Base-by-base conservation (phyloP, 495 filamentous ascomycete genomes). In the Penicillium antarcticum region DNA sequence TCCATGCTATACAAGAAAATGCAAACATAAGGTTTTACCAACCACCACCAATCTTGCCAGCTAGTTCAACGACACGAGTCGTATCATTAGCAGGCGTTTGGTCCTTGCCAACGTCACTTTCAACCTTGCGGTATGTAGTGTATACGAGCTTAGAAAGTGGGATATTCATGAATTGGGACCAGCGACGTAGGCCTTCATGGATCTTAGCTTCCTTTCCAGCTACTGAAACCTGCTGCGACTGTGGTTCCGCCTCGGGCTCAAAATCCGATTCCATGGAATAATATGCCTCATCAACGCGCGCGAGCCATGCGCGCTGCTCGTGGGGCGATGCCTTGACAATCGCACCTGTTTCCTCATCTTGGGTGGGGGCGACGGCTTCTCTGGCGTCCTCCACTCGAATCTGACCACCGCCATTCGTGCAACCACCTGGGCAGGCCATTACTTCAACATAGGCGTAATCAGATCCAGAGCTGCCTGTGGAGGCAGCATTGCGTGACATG, bases 351-450 rank as follows among this genome's bases (percentile, higher is more conserved):
- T 33, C 17, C 9, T 56, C 62, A 7, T 37, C 39, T 45, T 60
- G 57, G n/a, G 58, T 29, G 31, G 36, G 32, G 8, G 49, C 49
- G 21, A 41, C 57, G 31, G 38, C 52, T 45, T 71, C 67, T 31
- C 66, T 52, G 17, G 86, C 79, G 65, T 98, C 94, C 34, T 87
- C 87, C 16, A 86, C 83, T 51, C 95, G 92, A 51, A 98, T 86
- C 74, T 98, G 94, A 1, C 94, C 94, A 18, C 94, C 94, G 0
- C 94, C 94, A 62, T 97, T 98, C 42, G 94, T 98, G 67, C 94
- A 98, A 1, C 94, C 94, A 9, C 95, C 94, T 0, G 94, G 94
- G 70, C 94, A 98, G 23, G 94, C 94, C 94, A 98, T 98, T 31
- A 98, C 95, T 63, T 98, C 94, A 10, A 98, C 89, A 69, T 95